phyloP scores from a whole-genome alignment of 176 grass and related monocot species.

The Avena sativa region DNA sequence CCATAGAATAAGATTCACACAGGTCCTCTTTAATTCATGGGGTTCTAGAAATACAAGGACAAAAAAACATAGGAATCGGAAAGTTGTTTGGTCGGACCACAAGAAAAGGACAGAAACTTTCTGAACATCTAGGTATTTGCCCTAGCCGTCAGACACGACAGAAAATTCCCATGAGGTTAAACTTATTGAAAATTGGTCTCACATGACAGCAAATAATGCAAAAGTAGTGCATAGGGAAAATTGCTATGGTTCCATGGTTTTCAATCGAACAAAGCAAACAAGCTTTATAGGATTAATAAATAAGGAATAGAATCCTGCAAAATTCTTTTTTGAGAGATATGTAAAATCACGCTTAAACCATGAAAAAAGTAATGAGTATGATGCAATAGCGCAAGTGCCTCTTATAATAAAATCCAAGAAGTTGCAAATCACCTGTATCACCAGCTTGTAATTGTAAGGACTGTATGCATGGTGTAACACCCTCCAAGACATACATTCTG shows the following conservation, averaged over 20 bases:
- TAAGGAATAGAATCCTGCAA: not conserved
- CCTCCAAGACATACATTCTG: constrained; percentile 99
- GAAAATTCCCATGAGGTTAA: not conserved
- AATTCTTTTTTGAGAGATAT: not conserved
- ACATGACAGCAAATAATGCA: not conserved
- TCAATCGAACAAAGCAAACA: not conserved
- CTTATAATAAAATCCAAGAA: constrained; percentile 18
- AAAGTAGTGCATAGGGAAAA: not conserved
- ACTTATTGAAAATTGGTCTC: not conserved
- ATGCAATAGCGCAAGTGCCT: constrained; percentile 17
- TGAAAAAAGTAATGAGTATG: constrained; percentile 16
- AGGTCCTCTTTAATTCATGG: not conserved
- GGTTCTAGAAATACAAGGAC: not conserved
- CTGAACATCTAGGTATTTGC: not conserved
- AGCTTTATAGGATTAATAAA: not conserved
- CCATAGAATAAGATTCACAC: not conserved
- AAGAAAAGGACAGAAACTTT: not conserved
- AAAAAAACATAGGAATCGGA: not conserved
- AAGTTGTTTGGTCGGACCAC: constrained; percentile 1
- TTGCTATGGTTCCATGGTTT: not conserved
- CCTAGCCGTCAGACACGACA: not conserved
- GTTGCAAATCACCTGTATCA: constrained; percentile 84
- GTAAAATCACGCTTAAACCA: constrained; percentile 13
- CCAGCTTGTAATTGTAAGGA: constrained; percentile 99
- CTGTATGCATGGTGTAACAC: constrained; percentile 98